Percentiles rank a stretch among this genome's conserved stretches.
These are phyloP conservation scores for Forsythia viridissima DNA, from an alignment of 257 asterid species.

Conservation along the genomic window DNA sequence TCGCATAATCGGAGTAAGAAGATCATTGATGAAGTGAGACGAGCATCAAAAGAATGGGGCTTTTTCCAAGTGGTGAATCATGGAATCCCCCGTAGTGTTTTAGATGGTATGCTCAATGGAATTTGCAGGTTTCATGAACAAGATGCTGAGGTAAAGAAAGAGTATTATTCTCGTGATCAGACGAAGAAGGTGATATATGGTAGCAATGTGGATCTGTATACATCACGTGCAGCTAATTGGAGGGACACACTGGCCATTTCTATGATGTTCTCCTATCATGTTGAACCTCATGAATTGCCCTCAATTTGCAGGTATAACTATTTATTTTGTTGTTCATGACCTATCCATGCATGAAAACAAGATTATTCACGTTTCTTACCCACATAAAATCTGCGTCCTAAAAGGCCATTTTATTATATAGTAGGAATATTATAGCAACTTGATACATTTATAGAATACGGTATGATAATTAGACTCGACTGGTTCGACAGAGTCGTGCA, in stretches of 20 bases:
- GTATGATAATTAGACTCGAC: too few relatives aligned
- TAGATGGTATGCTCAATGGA: conserved; percentile 57
- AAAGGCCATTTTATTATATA: too few relatives aligned
- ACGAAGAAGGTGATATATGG: conserved; percentile 45
- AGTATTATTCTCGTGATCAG: conserved; percentile 36
- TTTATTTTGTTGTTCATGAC: too few relatives aligned
- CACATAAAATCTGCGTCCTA: too few relatives aligned
- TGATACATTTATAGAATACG: too few relatives aligned
- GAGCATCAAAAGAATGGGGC: conserved; percentile 44
- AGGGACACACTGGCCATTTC: conserved; percentile 63
- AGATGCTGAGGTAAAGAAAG: conserved; percentile 48
- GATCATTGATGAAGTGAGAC: conserved; percentile 2
- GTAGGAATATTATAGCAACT: too few relatives aligned
- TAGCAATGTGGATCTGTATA: conserved; percentile 58
- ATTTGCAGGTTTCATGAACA: conserved; percentile 58
- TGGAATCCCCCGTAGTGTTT: conserved; percentile 44
- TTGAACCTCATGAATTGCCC: conserved; percentile 58
- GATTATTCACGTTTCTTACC: too few relatives aligned
- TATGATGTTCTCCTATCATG: not conserved
- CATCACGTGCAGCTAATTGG: conserved; percentile 63
- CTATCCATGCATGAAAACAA: too few relatives aligned
- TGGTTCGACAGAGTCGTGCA: not conserved
- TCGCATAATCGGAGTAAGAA: too few relatives aligned
- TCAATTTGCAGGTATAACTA: conserved; percentile 54
- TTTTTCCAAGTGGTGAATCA: conserved; percentile 66